Evolutionary conservation across 2,329 filamentous ascomycete genomes (phyloP), one percentile per base, ranked within the genome.

Genomic region (Eurotiales sp.): DNA sequence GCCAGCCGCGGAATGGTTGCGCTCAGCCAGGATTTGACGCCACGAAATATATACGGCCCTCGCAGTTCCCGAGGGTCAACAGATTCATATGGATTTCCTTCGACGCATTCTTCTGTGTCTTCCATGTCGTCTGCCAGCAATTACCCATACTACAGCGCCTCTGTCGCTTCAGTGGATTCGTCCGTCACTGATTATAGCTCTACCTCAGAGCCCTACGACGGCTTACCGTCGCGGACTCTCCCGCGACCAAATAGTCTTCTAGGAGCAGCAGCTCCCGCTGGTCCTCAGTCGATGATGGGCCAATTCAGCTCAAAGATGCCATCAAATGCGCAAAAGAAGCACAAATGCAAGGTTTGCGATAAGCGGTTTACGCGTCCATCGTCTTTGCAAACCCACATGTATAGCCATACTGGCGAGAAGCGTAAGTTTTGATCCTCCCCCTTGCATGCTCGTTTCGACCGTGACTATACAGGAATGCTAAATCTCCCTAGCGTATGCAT

Each of bases 281-380:
- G 90, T 15, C 91, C 90, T 1, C 88, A 95, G 66, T 95, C 91
- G 0, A 96, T 99, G 90, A 99, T 99, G 93, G 85, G 90, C 47
- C 91, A 95, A 64, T 97, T 97, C 75, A 96, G 89, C 73, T 96
- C 92, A 57, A 96, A 96, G 74, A 86, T 96, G 47, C 91, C 90
- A 0, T 91, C 89, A 15, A 96, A 90, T 73, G 93, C 92, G 8
- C 90, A 96, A 68, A 97, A 97, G 84, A 97, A 97, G 79, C 93
- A 97, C 77, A 96, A 96, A 78, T 97, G 92, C 82, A 96, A 96
- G 75, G 88, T 97, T 54, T 97, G 92, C 77, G 92, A 96, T 72
- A 96, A 97, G 80, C 85, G 92, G 39, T 97, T 97, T 70, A 96
- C 92, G 2, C 83, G 92, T 50, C 92, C 92, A 1, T 96, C 90